Percentiles rank a stretch among this genome's conserved stretches.
Conservation (phyloP, 768 basidiomycete genomes). For the Pulveroboletus sp. region DNA sequence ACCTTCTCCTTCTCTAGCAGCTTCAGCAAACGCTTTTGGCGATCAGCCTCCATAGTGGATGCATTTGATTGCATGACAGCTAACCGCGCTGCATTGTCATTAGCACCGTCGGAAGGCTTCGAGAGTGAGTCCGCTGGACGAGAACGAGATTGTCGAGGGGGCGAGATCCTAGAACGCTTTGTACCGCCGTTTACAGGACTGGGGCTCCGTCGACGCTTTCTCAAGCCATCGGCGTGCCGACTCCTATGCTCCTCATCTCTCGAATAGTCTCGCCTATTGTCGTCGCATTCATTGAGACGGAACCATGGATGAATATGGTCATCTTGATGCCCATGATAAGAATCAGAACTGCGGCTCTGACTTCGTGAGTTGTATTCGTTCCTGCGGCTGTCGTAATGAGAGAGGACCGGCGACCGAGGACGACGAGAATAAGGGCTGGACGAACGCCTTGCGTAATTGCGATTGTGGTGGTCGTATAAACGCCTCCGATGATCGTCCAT, state of each 20-base stretch:
- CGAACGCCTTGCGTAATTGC: slow-evolving; percentile 34
- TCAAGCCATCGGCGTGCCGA: slow-evolving; percentile 29
- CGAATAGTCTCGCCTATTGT: slow-evolving; percentile 29
- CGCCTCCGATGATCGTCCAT: slow-evolving; percentile 21
- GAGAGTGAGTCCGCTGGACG: slow-evolving; percentile 8
- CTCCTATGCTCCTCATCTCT: slow-evolving; percentile 23
- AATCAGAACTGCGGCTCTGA: slow-evolving; percentile 29
- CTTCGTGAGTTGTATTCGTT: slow-evolving; percentile 23
- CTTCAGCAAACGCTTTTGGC: slow-evolving; percentile 64
- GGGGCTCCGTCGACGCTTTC: slow-evolving; percentile 38
- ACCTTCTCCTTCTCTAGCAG: slow-evolving; percentile 74
- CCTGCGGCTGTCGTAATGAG: slow-evolving; percentile 18
- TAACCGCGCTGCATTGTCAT: slow-evolving; percentile 76
- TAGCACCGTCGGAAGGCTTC: slow-evolving; percentile 24
- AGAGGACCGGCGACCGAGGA: slow-evolving; percentile 43
- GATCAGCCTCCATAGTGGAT: slow-evolving; percentile 55
- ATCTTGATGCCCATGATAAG: slow-evolving; percentile 11
- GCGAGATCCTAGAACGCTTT: slow-evolving; percentile 52
- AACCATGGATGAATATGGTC: slow-evolving; percentile 39
- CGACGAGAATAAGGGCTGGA: slow-evolving; percentile 43
- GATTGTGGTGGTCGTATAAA: slow-evolving; percentile 27
- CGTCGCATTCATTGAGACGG: slow-evolving; percentile 50
- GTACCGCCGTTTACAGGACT: slow-evolving; percentile 27
- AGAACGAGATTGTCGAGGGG: slow-evolving; percentile 27
- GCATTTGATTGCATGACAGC: slow-evolving; percentile 87